Base-by-base conservation (phyloP, 768 basidiomycete genomes). In the Serendipita sp. region DNA sequence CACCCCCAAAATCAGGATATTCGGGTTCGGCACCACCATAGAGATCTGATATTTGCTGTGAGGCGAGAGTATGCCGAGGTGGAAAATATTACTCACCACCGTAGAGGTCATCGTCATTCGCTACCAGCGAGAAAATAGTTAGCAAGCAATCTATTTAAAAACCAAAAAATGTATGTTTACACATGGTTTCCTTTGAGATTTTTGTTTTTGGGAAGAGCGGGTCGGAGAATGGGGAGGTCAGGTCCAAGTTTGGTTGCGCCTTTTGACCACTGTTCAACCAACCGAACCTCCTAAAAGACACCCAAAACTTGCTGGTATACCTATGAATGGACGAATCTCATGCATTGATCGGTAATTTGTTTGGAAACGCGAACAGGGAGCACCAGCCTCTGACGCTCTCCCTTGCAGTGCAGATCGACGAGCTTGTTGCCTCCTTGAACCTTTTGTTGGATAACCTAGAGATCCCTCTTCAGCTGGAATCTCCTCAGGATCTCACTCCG, bases 41-140 rank as follows among this genome's bases (percentile, higher is more conserved):
- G 53, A 89, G 81, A 72, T 88, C 87, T 88, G 62, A 0, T 65
- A 36, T 6, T 63, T 15, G n/a, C 13, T 2, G 43, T 63, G 36
- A 66, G 62, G 33, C 44, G 58, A 34, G 23, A 18, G 58, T 3
- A 64, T 23, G 62, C 60, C 40, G 31, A 3, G 34, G 18, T 48
- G 11, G 23, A 13, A 58, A 64, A 44, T 27, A 33, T 44, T 29
- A 66, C 83, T 64, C 72, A 88, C 91, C 91, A 70, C 89, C 88
- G 70, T 93, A 93, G 63, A 92, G 80, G 73, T 92, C 91, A 75
- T 87, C 87, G 73, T 91, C 88, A 73, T 88, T 85, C 76, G 88
- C 87, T 67, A 85, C 83, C 87, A 87, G 31, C 23, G 60, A 62
- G 11, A 53, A 50, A 18, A 18, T n/a, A 5, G 48, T 18, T 50